Evolutionary conservation across 257 asterid genomes (phyloP), one percentile per base, ranked within the genome.

Genomic region (Salvia hispanica): DNA sequence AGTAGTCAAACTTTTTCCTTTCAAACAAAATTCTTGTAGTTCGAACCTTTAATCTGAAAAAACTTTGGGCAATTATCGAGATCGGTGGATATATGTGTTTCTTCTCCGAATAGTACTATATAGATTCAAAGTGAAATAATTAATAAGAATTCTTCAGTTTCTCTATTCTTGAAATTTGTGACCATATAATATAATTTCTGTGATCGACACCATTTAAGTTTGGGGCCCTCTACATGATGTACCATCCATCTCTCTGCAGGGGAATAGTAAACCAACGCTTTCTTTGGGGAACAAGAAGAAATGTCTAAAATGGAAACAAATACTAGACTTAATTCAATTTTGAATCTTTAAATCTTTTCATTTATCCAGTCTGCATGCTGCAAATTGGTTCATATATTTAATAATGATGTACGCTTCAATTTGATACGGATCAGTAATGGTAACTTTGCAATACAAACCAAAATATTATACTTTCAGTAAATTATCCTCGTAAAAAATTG

Each of bases 91-190:
- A 21, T 21, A 21, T 21, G 25, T 21, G 25, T 21, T 21, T 21
- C 25, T 21, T 21, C 25, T 21, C 25, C 25, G 2, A 21, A 36
- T n/a, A n/a, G n/a, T n/a, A n/a, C n/a, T 36, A 36, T 36, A 36
- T 5, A 4, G 5, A 4, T 6, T 36, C 40, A 36, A 4, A 36
- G 5, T 36, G 46, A n/a, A 6, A 14, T 44, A 52, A 14, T 44
- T 44, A 52, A 14, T 44, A 7, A 0, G 39, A 47, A 51, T 21
- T 28, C 57, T 58, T 28, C 3, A 50, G 36, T 66, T 67, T 58
- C 61, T 58, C 69, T 66, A 79, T 57, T 84, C 81, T 84, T 76
- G 86, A 78, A 76, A 78, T 68, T 80, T 82, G 87, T 73, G 82
- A 79, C 62, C 64, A 80, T 73, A 67, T 43, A 25, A 18, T 25